Evolutionary conservation across 2,329 filamentous ascomycete species (phyloP), one percentile per base, ranked within the genome.

Genomic region (Talaromyces sp.): DNA sequence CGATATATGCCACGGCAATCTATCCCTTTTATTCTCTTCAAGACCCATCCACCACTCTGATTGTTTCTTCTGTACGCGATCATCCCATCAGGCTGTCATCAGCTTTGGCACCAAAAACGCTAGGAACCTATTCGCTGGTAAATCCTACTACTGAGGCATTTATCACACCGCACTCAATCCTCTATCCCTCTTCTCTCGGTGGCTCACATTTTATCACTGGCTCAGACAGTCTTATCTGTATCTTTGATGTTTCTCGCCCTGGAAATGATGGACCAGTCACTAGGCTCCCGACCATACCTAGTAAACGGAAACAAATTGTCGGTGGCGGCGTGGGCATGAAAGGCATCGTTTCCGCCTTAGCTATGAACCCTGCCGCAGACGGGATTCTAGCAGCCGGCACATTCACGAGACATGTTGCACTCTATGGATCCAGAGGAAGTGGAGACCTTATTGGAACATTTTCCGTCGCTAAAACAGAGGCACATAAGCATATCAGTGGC

Each of bases 11-110:
- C 24, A 81, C 80, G 50, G 77, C 82, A 2, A 68, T 81, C 11
- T 84, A 85, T 64, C 85, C 86, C 0, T 73, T 75, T 59, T 88
- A 81, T 72, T 73, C 78, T 60, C 73, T 85, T 13, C 75, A 79
- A 51, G 78, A 86, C 58, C 69, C 78, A 2, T 75, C 74, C 6
- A 83, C 77, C 3, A 74, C 78, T 1, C 70, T 83, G 4, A 73
- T 85, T 10, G 76, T 88, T 1, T 76, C 80, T 26, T 82, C 82
- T 41, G 71, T 78, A 5, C 73, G 78, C 29, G 80, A 85, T 62
- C 80, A 82, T 53, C 85, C 85, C 4, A 81, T 88, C 58, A 78
- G 78, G 10, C 73, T 88, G 14, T 73, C 78, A 61, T 87, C 86
- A 55, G 81, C 81, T 2, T 70, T 87, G 19, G 77, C 78, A 58